A percentile compares a stretch with the other conserved stretches of the same genome.
Conservation (phyloP, 2,329 filamentous ascomycete genomes). For the Talaromyces amestolkiae region DNA sequence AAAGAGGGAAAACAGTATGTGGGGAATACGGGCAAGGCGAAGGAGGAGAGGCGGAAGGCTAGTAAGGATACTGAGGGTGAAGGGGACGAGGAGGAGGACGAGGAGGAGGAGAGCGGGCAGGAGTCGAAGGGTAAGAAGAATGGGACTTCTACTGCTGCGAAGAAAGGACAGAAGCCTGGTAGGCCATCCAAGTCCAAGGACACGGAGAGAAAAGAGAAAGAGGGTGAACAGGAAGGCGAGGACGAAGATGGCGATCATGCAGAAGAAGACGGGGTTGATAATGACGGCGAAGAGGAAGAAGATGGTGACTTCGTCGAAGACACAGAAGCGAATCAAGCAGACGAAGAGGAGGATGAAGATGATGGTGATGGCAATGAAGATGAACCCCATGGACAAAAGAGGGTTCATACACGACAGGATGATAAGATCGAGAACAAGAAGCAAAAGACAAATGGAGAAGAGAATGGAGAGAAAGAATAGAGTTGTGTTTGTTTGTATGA, state of each 20-base stretch:
- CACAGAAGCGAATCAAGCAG: neutral
- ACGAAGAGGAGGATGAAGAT: neutral
- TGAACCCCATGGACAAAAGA: neutral
- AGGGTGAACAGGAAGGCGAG: neutral
- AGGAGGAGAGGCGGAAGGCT: constrained; percentile 39
- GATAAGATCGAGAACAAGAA: constrained; percentile 1
- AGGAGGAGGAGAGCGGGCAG: neutral
- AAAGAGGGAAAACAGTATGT: constrained; percentile 47
- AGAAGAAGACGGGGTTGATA: neutral
- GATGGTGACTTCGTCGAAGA: neutral
- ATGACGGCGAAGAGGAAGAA: neutral
- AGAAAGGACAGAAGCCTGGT: neutral
- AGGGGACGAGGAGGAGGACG: constrained; percentile 24
- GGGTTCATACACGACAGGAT: constrained; percentile 1
- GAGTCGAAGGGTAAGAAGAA: neutral
- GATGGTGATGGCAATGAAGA: neutral
- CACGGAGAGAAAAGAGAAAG: neutral
- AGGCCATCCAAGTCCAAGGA: neutral
- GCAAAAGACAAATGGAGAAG: neutral
- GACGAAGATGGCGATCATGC: neutral
- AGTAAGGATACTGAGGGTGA: constrained; percentile 29
- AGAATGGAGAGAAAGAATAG: neutral
- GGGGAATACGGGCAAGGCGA: constrained; percentile 44
- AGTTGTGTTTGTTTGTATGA: no score
- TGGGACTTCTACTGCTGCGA: neutral